These are phyloP conservation scores for Helianthus annuus DNA, from an alignment of 129 eudicot species.

Conservation along the genomic window DNA sequence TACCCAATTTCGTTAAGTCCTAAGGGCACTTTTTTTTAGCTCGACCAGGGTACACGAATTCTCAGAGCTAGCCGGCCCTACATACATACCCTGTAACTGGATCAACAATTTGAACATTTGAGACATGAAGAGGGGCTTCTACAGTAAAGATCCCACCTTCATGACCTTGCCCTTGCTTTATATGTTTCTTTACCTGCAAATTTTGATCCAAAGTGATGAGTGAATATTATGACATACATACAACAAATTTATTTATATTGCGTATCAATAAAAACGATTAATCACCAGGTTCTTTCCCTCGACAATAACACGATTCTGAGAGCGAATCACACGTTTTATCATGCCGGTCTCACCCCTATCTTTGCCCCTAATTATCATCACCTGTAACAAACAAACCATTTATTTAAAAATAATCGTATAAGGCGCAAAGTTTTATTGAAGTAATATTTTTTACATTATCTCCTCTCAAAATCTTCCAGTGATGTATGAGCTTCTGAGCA, in stretches of 20 bases:
- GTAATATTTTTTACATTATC: slow-evolving; percentile 64
- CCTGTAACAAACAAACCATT: slow-evolving; percentile 39
- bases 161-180: slow-evolving; percentile 24
- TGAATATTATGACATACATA: no score
- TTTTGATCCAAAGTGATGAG: not conserved
- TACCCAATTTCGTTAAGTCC: no score
- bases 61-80: no score
- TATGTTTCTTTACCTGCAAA: slow-evolving; percentile 89
- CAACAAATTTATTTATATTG: no score
- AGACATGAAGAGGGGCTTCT: slow-evolving; percentile 97
- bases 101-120: slow-evolving; percentile 90
- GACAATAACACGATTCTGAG: slow-evolving; percentile 33
- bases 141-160: slow-evolving; percentile 97
- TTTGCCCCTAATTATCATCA: slow-evolving; percentile 97
- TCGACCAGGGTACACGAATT: no score
- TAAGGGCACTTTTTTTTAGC: no score
- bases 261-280: not conserved
- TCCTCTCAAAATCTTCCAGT: slow-evolving; percentile 34
- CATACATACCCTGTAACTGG: slow-evolving; percentile 71
- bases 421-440: not conserved
- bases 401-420: not conserved
- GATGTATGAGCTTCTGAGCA: slow-evolving; percentile 89
- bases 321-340: slow-evolving; percentile 64
- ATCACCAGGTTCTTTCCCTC: slow-evolving; percentile 92
- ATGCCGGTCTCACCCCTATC: slow-evolving; percentile 80